These are phyloP conservation scores for Blastocystis sp. DNA, from an alignment of 352 stramenopile species.

Conservation along the genomic window DNA sequence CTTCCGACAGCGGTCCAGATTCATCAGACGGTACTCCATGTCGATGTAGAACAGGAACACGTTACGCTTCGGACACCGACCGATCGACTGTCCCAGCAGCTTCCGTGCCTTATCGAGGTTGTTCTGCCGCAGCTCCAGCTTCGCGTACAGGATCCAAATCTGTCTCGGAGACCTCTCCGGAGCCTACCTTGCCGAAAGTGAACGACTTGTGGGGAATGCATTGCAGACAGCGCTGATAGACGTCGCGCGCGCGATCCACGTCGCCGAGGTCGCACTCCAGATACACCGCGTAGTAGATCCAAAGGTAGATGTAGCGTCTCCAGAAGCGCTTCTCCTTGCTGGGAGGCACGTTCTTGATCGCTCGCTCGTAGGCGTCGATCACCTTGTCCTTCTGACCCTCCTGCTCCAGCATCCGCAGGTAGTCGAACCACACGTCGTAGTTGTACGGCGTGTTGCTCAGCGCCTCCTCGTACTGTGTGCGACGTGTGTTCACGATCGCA, in stretches of 20 bases:
- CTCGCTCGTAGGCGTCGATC: slow-evolving; percentile 85
- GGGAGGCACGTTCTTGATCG: slow-evolving; percentile 81
- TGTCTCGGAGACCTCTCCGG: neutral
- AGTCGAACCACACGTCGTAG: slow-evolving; percentile 98
- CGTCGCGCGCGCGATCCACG: slow-evolving; percentile 69
- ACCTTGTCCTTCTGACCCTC: slow-evolving; percentile 68
- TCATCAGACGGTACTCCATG: slow-evolving; percentile 89
- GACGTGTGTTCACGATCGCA: slow-evolving; percentile 83
- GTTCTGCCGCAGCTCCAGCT: slow-evolving; percentile 85
- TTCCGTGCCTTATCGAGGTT: slow-evolving; percentile 78
- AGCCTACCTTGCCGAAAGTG: slow-evolving; percentile 83
- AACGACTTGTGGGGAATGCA: slow-evolving; percentile 87
- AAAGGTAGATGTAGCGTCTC: slow-evolving; percentile 96
- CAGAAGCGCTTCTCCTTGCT: slow-evolving; percentile 89
- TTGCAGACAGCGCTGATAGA: slow-evolving; percentile 83
- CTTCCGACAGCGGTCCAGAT: slow-evolving; percentile 78
- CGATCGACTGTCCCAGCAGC: slow-evolving; percentile 82
- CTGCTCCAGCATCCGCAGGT: slow-evolving; percentile 88
- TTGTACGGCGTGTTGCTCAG: slow-evolving; percentile 78
- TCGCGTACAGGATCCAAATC: slow-evolving; percentile 89
- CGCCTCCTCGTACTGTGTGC: slow-evolving; percentile 83
- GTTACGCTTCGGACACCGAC: slow-evolving; percentile 79
- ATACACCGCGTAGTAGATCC: slow-evolving; percentile 96
- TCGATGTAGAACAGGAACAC: slow-evolving; percentile 82
- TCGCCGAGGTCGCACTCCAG: slow-evolving; percentile 82